These are phyloP conservation scores for Mycogone perniciosa DNA, from an alignment of 2,329 filamentous ascomycete species.

Conservation along the genomic window DNA sequence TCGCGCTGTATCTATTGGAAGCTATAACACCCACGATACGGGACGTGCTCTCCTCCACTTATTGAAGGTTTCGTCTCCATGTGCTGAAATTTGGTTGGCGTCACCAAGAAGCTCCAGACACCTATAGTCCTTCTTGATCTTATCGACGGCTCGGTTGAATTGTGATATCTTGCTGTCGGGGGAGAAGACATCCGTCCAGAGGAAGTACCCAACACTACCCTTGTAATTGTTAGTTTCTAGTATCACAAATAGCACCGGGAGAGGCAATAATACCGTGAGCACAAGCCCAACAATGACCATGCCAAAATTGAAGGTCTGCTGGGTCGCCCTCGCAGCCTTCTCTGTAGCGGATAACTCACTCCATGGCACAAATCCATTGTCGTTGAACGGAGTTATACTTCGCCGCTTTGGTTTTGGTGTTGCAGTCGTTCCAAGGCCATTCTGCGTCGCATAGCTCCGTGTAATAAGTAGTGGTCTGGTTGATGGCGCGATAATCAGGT, in stretches of 20 bases:
- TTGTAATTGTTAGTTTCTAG: conserved; percentile 27
- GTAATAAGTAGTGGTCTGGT: conserved; percentile 33
- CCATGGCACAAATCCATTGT: conserved; percentile 80
- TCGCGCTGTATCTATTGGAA: not conserved
- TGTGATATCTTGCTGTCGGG: conserved; percentile 78
- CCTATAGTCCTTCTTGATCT: conserved; percentile 64
- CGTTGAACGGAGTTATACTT: conserved; percentile 76
- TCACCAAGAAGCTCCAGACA: conserved; percentile 72
- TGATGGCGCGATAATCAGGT: conserved; percentile 21
- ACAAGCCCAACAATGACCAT: conserved; percentile 68
- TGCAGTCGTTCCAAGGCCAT: conserved; percentile 32
- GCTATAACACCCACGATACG: conserved; percentile 41
- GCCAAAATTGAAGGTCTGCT: conserved; percentile 84
- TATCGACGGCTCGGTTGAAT: conserved; percentile 81
- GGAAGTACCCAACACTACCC: conserved; percentile 70
- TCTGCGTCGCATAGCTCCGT: conserved; percentile 56
- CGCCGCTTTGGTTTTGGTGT: conserved; percentile 47
- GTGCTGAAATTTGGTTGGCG: conserved; percentile 66
- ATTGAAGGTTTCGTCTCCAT: conserved; percentile 73
- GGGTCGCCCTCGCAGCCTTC: conserved; percentile 77
- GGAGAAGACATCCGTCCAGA: conserved; percentile 79
- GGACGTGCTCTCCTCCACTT: conserved; percentile 69
- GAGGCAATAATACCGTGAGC: conserved; percentile 54
- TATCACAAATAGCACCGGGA: not conserved
- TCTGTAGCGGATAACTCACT: conserved; percentile 65